Conservation (phyloP, 2,329 filamentous ascomycete genomes). For the Pyrenochaeta sp. region DNA sequence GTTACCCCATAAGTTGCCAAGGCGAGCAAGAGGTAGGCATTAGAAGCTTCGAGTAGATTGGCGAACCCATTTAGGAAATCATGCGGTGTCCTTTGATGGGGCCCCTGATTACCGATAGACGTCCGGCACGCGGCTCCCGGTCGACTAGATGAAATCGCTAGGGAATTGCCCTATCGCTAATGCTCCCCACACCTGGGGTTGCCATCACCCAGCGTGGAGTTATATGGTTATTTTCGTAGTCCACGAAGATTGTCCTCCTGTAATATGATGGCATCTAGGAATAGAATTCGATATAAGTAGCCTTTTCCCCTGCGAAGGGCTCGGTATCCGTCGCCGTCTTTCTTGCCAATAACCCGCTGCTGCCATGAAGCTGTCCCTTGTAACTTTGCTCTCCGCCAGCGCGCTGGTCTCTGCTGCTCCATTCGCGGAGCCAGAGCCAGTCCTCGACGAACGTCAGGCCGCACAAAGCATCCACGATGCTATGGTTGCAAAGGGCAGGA, state of each 20-base stretch:
- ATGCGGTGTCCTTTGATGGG: neutral
- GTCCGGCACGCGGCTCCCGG: neutral
- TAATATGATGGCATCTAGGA: neutral
- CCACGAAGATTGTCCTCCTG: neutral
- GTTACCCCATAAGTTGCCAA: conserved; percentile 1
- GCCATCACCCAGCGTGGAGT: neutral
- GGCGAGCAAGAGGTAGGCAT: neutral
- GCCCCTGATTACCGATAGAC: neutral
- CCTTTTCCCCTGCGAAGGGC: neutral
- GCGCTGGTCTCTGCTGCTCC: conserved; percentile 38
- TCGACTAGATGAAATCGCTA: neutral
- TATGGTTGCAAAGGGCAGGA: conserved; percentile 69
- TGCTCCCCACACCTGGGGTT: neutral
- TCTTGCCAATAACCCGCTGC: conserved; percentile 48
- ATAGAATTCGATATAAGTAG: neutral
- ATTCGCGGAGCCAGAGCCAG: conserved; percentile 36
- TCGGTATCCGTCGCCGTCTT: neutral
- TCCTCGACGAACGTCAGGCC: conserved; percentile 40
- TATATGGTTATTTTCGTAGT: neutral
- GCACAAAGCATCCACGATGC: conserved; percentile 61
- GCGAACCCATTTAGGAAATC: neutral
- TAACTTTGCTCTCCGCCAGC: conserved; percentile 37
- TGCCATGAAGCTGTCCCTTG: conserved; percentile 43
- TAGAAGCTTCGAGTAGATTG: conserved; percentile 1
- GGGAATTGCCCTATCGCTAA: neutral